Conservation (phyloP, 352 stramenopile genomes). For the Globisporangium uncinulatum region DNA sequence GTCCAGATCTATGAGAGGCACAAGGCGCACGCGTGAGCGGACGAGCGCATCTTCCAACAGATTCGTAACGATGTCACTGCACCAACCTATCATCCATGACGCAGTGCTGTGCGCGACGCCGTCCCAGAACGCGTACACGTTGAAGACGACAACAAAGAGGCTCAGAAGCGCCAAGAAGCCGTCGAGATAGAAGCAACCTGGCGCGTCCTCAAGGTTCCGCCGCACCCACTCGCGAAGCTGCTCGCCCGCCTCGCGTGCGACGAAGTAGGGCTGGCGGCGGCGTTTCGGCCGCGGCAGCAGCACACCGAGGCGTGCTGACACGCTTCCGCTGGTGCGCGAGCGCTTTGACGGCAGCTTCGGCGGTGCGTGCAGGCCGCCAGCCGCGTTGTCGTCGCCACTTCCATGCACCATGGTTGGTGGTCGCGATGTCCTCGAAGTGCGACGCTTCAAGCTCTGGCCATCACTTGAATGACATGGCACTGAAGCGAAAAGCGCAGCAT, state of each 20-base stretch:
- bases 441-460: background rate
- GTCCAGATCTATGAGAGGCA: constrained; percentile 29
- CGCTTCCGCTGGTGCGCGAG: constrained; percentile 17
- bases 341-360: constrained; percentile 19
- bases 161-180: constrained; percentile 44
- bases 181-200: constrained; percentile 34
- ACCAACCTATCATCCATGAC: constrained; percentile 43
- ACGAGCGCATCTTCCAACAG: too few species aligned
- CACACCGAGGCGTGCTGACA: constrained; percentile 24
- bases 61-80: too few species aligned
- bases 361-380: background rate
- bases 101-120: constrained; percentile 20
- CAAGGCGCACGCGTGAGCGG: background rate
- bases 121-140: constrained; percentile 61
- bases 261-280: constrained; percentile 29
- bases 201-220: constrained; percentile 67
- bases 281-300: constrained; percentile 25
- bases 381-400: background rate
- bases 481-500: background rate
- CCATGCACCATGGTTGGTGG: background rate
- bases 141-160: constrained; percentile 58
- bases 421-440: too few species aligned
- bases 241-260: constrained; percentile 32
- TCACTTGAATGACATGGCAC: background rate
- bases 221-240: constrained; percentile 58